Percentiles rank a stretch among this genome's conserved stretches.
These are phyloP conservation scores for Euphorbia tirucalli DNA, from an alignment of 345 rosid species.

Conservation along the genomic window DNA sequence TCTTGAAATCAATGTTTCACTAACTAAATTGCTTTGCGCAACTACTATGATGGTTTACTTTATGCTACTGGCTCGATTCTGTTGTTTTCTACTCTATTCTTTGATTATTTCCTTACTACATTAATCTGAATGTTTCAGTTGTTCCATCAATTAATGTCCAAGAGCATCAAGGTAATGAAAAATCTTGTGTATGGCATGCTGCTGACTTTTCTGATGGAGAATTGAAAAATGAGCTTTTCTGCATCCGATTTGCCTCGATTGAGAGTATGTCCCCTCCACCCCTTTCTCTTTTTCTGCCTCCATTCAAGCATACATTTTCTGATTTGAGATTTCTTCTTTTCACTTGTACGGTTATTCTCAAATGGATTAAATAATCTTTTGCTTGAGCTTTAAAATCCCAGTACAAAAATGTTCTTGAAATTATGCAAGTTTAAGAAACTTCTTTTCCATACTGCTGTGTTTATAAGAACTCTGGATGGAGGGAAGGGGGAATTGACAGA, in stretches of 20 bases:
- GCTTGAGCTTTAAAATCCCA: too few relatives aligned
- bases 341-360: too few relatives aligned
- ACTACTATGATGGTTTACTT: too few relatives aligned
- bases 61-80: background rate
- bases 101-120: background rate
- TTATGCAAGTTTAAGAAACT: too few relatives aligned
- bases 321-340: background rate
- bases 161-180: constrained; percentile 71
- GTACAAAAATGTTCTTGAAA: too few relatives aligned
- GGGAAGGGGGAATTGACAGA: too few relatives aligned
- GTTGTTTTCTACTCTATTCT: background rate
- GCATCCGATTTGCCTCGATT: constrained; percentile 65
- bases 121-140: constrained; percentile 29
- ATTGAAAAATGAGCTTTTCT: constrained; percentile 72
- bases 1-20: too few relatives aligned
- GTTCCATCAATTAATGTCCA: constrained; percentile 50
- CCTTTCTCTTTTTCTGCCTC: background rate
- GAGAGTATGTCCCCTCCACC: constrained; percentile 46
- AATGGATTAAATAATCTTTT: too few relatives aligned
- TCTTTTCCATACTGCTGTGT: too few relatives aligned
- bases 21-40: too few relatives aligned
- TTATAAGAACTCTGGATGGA: too few relatives aligned
- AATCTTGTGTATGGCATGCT: constrained; percentile 78
- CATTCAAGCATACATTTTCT: background rate
- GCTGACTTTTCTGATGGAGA: constrained; percentile 69